Conservation (phyloP, 2,329 filamentous ascomycete genomes). For the Pseudogymnoascus sp. region DNA sequence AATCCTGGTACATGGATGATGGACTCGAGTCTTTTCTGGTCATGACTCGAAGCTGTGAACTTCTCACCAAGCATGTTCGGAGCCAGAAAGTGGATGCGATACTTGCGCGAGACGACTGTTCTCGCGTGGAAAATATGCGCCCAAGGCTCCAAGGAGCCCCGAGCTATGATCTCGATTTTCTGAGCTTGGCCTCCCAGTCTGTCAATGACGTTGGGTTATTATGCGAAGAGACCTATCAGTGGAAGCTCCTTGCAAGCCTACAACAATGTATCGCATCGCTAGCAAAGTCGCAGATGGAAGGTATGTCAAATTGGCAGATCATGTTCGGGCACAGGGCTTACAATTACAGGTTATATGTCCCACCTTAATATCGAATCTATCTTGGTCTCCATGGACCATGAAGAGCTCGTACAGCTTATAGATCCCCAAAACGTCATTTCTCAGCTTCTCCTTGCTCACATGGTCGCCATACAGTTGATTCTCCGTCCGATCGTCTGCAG, state of each 20-base stretch:
- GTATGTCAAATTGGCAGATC: neutral
- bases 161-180: neutral
- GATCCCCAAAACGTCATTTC: constrained; percentile 10
- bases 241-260: neutral
- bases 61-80: constrained; percentile 41
- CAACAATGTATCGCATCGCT: neutral
- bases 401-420: constrained; percentile 1
- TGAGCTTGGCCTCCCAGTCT: neutral
- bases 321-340: neutral
- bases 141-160: neutral
- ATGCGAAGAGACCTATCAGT: neutral
- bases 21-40: constrained; percentile 55
- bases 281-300: neutral
- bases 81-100: neutral
- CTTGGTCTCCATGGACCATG: constrained; percentile 5
- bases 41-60: constrained; percentile 49
- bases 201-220: neutral
- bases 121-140: constrained; percentile 3
- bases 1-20: constrained; percentile 50
- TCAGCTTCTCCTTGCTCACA: constrained; percentile 4
- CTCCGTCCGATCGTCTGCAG: constrained; percentile 4
- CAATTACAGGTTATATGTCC: neutral
- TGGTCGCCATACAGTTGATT: neutral
- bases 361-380: constrained; percentile 4
- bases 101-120: neutral